Conservation (phyloP, 306 rosid species). For the Quercus bicolor region DNA sequence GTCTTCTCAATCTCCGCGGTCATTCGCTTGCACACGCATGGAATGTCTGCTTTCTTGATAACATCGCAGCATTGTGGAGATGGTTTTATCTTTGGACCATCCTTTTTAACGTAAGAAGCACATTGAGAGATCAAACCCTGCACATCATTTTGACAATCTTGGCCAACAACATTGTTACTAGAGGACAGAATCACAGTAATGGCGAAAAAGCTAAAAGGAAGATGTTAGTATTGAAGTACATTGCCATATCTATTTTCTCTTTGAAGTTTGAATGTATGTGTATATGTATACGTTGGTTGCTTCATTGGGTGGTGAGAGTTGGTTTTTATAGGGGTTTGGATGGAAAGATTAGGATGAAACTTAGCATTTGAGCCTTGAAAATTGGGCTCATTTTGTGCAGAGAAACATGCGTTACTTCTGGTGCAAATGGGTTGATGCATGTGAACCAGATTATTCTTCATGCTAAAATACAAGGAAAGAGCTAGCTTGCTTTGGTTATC, state of each 20-base stretch:
- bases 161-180: constrained; percentile 9
- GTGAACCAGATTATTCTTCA: too few species aligned
- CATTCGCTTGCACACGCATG: background rate
- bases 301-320: background rate
- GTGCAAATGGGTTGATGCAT: too few species aligned
- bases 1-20: constrained; percentile 4
- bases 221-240: background rate
- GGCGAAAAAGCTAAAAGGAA: constrained; percentile 3
- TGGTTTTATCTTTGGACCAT: background rate
- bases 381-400: too few species aligned
- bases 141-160: constrained; percentile 19
- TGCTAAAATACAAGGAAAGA: too few species aligned
- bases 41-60: background rate
- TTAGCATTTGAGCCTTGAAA: background rate
- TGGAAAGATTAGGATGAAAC: background rate
- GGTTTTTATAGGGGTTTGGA: background rate
- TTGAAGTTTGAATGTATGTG: background rate
- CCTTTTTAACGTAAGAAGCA: constrained; percentile 4
- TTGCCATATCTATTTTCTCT: constrained; percentile 11
- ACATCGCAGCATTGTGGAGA: constrained; percentile 23
- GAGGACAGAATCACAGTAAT: background rate
- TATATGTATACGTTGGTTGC: background rate
- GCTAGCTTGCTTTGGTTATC: too few species aligned
- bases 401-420: too few species aligned
- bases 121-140: constrained; percentile 14